Base-by-base conservation (phyloP, 352 stramenopile species). In the Elongisporangium senticosum region DNA sequence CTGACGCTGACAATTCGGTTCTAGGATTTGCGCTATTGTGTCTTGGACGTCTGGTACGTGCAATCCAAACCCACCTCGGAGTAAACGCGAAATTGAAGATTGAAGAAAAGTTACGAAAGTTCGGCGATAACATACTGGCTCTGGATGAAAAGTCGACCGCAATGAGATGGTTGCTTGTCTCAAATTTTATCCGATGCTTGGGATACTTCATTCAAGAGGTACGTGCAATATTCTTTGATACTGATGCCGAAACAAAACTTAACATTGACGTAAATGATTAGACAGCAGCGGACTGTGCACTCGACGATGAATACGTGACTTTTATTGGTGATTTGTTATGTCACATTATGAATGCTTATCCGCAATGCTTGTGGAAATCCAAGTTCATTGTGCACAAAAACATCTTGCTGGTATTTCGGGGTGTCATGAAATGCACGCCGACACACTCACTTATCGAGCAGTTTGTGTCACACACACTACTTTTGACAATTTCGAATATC, bases 401-500 rank as follows among this genome's bases (percentile, higher is more conserved):
- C 13, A 67, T 92, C 50, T 55, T 78, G 2, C 26, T 51, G 49
- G 64, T 89, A 7, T 72, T 89, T 51, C 53, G 60, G n/a, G 70
- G 71, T 17, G 40, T 85, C 7, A 71, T 64, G 22, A 74, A 61
- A 23, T 68, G 68, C 49, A 69, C 74, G 17, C 59, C 74, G 7
- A 49, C 75, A 15, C 59, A 82, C 21, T 63, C 71, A 21, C 43
- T 90, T 10, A 56, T 79, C 33, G 66, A 85, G 62, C 73, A 74
- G 23, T 75, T 88, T 62, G 59, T 89, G 0, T 72, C 75, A 20
- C 79, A 89, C 51, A 72, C 70, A 6, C 58, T 94, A 24, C 60
- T 94, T 51, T 62, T 94, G 17, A 83, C 73, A 11, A 69, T 94
- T 39, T 91, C 85, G 4, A 90, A 79, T 37, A 39, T 78, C 24